Evolutionary conservation across 2,329 filamentous ascomycete genomes (phyloP).

Genomic region (Diatrype stigma): DNA sequence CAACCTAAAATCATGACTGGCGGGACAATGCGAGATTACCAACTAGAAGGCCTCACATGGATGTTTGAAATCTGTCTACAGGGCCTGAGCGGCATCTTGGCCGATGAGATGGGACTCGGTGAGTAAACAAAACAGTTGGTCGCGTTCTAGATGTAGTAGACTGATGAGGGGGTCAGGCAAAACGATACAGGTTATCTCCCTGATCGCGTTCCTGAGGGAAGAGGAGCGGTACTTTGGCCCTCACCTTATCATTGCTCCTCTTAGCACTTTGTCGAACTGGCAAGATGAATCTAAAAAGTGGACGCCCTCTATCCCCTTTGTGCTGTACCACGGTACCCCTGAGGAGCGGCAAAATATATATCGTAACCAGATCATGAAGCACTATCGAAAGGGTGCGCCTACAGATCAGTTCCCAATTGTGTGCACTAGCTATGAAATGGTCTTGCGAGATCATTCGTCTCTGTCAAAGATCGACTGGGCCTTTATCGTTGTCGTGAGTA

Average conservation of each 20-base stretch:
- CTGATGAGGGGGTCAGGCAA: slow-evolving; percentile 54
- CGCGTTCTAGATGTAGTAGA: background rate
- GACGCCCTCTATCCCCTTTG: slow-evolving; percentile 82
- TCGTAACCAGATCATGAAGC: slow-evolving; percentile 62
- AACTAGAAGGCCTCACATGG: slow-evolving; percentile 93
- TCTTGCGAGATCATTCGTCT: slow-evolving; percentile 80
- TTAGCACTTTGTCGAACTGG: slow-evolving; percentile 95
- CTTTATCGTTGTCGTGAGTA: slow-evolving; percentile 84
- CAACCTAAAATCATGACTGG: slow-evolving; percentile 83
- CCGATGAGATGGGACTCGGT: slow-evolving; percentile 89
- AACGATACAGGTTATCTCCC: slow-evolving; percentile 84
- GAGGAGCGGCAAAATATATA: slow-evolving; percentile 74
- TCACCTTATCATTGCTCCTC: slow-evolving; percentile 82
- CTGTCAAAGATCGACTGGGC: slow-evolving; percentile 87
- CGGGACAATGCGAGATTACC: slow-evolving; percentile 90
- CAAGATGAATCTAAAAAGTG: slow-evolving; percentile 88
- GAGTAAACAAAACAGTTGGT: slow-evolving; percentile 17
- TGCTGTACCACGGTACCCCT: slow-evolving; percentile 86
- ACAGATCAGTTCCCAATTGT: slow-evolving; percentile 78
- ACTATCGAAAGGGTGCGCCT: slow-evolving; percentile 58
- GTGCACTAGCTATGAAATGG: slow-evolving; percentile 94
- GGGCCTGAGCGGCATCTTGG: slow-evolving; percentile 84
- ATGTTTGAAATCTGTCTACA: slow-evolving; percentile 78
- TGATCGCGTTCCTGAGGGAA: slow-evolving; percentile 83
- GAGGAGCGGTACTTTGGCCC: slow-evolving; percentile 79